Base-by-base conservation (phyloP, 768 basidiomycete species). In the Daedalea quercina region DNA sequence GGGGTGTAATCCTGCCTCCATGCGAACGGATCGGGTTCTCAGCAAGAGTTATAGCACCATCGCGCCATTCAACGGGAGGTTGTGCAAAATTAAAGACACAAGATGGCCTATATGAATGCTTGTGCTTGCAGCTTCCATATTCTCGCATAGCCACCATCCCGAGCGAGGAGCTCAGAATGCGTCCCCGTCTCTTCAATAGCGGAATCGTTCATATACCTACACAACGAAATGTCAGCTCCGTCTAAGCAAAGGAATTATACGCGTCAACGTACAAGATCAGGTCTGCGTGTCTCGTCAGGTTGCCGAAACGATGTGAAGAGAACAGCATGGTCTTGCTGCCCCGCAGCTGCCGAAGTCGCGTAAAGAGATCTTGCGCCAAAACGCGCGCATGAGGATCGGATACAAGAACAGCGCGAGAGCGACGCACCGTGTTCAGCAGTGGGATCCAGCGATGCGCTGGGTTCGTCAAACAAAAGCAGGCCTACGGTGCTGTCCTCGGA, bases 291-390 rank as follows among this genome's bases (percentile, higher is more conserved):
- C 84, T 73, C 1, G 87, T 90, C 11, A 89, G 69, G 54, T 84
- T 87, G 8, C 88, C 88, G 58, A 76, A 78, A 1, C 85, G 74
- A 67, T 87, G 88, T 0, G 86, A 85, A 0, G 87, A 90, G 64
- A 90, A 90, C 19, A 90, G 65, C 88, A 91, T 90, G 1, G 89
- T 90, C 67, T 88, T 91, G 65, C 76, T 84, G 8, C 85, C 86
- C 41, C 87, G 76, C 19, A 89, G 63, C 8, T 74, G 68, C n/a
- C 84, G 78, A 25, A 90, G 69, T 42, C 87, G 74, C 55, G 85
- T 79, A 50, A 91, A 91, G 9, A 90, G 70, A 60, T 90, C 78
- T 79, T 31, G 12, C 28, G 31, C n/a, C n/a, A 23, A 23, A 22
- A 42, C 12, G 28, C 26, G 15, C 28, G 28, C 6, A 31, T 31